Conservation (phyloP, 768 basidiomycete species). For the Phlebiopsis gigantea region DNA sequence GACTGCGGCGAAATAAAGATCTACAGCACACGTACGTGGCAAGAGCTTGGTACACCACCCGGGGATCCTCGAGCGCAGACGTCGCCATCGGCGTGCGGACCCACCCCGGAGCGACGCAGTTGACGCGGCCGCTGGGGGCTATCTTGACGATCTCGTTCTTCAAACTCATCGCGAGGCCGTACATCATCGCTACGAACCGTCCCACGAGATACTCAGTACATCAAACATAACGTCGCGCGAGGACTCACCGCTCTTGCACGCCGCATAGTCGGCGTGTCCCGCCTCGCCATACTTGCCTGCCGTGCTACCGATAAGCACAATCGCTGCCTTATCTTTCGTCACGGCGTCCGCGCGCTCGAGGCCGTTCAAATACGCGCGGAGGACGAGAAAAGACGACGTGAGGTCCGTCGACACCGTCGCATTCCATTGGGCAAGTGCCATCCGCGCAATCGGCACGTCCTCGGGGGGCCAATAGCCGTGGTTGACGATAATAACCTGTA, state of each 20-base stretch:
- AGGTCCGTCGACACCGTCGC: conserved; percentile 56
- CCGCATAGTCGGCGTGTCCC: conserved; percentile 62
- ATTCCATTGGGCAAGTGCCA: conserved; percentile 63
- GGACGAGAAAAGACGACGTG: conserved; percentile 62
- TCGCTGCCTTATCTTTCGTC: conserved; percentile 48
- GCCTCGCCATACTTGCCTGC: conserved; percentile 72
- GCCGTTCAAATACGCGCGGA: conserved; percentile 51
- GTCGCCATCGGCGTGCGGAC: conserved; percentile 60
- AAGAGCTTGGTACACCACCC: conserved; percentile 49
- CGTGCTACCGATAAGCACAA: conserved; percentile 66
- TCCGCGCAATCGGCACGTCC: conserved; percentile 46
- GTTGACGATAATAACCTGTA: conserved; percentile 57
- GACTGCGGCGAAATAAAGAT: background rate
- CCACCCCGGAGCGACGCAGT: conserved; percentile 54
- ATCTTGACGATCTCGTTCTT: conserved; percentile 82
- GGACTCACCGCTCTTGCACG: conserved; percentile 58
- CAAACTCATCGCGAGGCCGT: conserved; percentile 58
- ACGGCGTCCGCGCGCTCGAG: conserved; percentile 32
- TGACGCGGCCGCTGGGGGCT: conserved; percentile 66
- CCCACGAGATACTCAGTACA: background rate
- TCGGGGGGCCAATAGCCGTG: conserved; percentile 48
- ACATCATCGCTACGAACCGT: conserved; percentile 53
- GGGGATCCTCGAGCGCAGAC: conserved; percentile 48
- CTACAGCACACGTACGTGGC: conserved; percentile 49
- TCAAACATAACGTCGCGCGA: background rate